These are phyloP conservation scores for Candida boleticola DNA, from an alignment of 805 yeast species.

Conservation along the genomic window DNA sequence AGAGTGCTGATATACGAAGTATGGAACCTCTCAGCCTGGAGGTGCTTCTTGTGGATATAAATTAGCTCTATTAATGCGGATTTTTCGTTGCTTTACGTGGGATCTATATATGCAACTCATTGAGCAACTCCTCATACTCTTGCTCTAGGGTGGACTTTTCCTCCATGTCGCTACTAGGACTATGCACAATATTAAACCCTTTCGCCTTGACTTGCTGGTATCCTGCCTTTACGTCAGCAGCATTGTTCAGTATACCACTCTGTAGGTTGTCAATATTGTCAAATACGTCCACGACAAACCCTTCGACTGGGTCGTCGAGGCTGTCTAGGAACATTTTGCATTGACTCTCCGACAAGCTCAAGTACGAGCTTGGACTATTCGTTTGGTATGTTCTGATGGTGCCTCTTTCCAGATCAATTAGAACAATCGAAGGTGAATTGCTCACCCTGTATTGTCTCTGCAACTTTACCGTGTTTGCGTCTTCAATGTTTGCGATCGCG, in stretches of 20 bases:
- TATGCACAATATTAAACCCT: constrained; percentile 2
- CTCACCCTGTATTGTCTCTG: constrained; percentile 25
- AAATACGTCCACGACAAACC: background rate
- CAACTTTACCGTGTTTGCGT: constrained; percentile 15
- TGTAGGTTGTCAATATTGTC: background rate
- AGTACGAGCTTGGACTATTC: constrained; percentile 8
- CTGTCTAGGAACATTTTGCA: too few species aligned
- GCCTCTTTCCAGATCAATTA: constrained; percentile 21
- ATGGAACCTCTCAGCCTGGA: too few species aligned
- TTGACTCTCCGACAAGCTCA: background rate
- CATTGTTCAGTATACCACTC: background rate
- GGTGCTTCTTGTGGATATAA: too few species aligned
- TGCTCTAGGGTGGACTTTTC: constrained; percentile 15
- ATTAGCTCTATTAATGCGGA: too few species aligned
- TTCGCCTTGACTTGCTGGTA: constrained; percentile 3
- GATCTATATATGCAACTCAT: background rate
- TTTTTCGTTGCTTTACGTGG: too few species aligned
- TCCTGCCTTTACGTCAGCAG: too few species aligned
- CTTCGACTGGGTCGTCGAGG: too few species aligned
- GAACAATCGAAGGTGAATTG: constrained; percentile 31
- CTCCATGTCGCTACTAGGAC: constrained; percentile 7
- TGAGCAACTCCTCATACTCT: constrained; percentile 14
- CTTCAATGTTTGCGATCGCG: constrained; percentile 24
- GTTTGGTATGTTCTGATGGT: constrained; percentile 24
- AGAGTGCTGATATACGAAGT: too few species aligned